These are phyloP conservation scores for Hyaloscypha bicolor DNA, from an alignment of 495 filamentous ascomycete species.

Conservation along the genomic window DNA sequence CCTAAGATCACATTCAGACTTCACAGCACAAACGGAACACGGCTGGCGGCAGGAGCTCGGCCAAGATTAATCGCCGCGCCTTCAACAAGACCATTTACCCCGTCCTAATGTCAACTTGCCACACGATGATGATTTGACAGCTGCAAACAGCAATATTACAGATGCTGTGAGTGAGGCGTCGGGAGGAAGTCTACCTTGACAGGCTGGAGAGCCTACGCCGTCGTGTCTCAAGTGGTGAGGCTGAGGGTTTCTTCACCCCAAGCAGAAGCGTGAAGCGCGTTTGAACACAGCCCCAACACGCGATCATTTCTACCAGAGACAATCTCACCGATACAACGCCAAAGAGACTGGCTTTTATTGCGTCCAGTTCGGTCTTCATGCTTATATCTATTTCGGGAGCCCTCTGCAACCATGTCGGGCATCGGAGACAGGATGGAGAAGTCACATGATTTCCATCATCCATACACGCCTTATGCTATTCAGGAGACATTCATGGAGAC, in stretches of 20 bases:
- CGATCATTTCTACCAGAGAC: slow-evolving; percentile 4
- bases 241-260: slow-evolving; percentile 7
- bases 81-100: neutral
- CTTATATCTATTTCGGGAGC: neutral
- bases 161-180: neutral
- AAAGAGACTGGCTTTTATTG: neutral
- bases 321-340: neutral
- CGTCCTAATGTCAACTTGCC: too few relatives aligned
- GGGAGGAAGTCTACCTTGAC: neutral
- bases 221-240: neutral
- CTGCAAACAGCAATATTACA: neutral
- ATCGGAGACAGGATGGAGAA: neutral
- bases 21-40: neutral
- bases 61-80: neutral
- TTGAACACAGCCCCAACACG: slow-evolving; percentile 17
- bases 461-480: slow-evolving; percentile 87
- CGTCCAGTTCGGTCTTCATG: neutral
- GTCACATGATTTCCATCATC: slow-evolving; percentile 72
- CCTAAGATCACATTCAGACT: neutral
- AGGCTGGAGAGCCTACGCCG: neutral
- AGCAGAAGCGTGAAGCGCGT: slow-evolving; percentile 6
- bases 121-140: too few relatives aligned
- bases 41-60: neutral
- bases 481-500: slow-evolving; percentile 89
- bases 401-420: neutral